Evolutionary conservation across 441 rosid genomes (phyloP), one percentile per base, ranked within the genome.

Genomic region (Gossypium trilobum): DNA sequence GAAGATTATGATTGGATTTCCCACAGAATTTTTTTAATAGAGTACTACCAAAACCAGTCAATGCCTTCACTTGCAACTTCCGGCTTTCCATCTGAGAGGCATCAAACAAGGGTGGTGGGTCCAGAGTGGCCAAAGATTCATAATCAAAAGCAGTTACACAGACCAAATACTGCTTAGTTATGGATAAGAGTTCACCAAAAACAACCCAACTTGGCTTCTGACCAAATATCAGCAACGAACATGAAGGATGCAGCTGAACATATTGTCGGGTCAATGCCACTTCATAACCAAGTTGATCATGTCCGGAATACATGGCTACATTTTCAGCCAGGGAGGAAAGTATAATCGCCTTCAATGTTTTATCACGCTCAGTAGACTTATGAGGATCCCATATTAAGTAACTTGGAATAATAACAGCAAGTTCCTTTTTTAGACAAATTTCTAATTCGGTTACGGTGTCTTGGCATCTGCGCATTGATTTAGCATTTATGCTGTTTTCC

Each of bases 401-500:
- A 73, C 82, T 72, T 11, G 96, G 96, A 75, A 85, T 73, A 61
- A 85, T 81, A 66, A 81, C 63, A 58, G 64, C 31, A 70, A 94
- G 88, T 78, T 94, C 95, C 78, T 79, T 89, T 75, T 80, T 62
- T 29, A 94, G 85, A 78, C 92, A 87, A 55, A 23, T 73, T 79
- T 88, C 91, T 75, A 91, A 77, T 75, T 94, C 98, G 61, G 77
- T 78, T 22, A 94, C 87, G 4, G 93, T 84, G 20, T 91, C 97
- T 42, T 84, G 84, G 81, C 96, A 91, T 78, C 97, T 88, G 71
- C 97, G 80, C 95, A 94, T 83, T 20, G 97, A 78, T 76, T 94
- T 94, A 23, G 98, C 98, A 85, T 91, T 94, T 56, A 94, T 82
- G 74, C 98, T 88, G 75, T 94, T 91, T 6, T 91, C 90, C 98